Evolutionary conservation across 352 stramenopile genomes (phyloP).

Genomic region (Plasmopara halstedii): DNA sequence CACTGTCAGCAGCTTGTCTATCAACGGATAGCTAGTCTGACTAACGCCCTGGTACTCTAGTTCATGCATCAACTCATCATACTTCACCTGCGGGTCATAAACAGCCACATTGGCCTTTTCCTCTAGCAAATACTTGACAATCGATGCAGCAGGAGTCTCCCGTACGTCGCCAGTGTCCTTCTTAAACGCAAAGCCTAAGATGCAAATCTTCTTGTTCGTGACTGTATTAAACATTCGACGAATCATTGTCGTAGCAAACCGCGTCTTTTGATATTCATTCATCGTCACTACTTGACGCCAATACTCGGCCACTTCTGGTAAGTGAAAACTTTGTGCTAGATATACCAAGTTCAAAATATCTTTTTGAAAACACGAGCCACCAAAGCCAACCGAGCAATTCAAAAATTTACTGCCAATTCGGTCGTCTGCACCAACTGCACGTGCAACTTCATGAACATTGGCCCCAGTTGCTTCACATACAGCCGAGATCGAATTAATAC

Average conservation of each 20-base stretch:
- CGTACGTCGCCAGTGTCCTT: constrained; percentile 99
- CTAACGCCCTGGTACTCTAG: constrained; percentile 87
- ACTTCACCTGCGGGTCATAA: constrained; percentile 98
- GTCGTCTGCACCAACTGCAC: constrained; percentile 95
- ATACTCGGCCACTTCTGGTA: constrained; percentile 98
- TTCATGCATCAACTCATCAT: constrained; percentile 89
- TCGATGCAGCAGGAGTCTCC: constrained; percentile 96
- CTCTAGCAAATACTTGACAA: constrained; percentile 94
- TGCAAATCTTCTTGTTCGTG: constrained; percentile 99
- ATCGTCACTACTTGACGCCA: constrained; percentile 98
- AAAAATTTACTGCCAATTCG: constrained; percentile 98
- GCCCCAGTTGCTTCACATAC: constrained; percentile 97
- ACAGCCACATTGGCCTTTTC: constrained; percentile 94
- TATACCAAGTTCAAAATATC: constrained; percentile 99
- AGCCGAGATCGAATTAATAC: constrained; percentile 99
- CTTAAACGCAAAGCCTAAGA: constrained; percentile 99
- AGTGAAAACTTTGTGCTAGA: constrained; percentile 95
- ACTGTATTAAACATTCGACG: constrained; percentile 99
- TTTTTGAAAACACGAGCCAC: constrained; percentile 66
- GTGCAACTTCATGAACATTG: constrained; percentile 97
- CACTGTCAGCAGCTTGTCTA: constrained; percentile 76
- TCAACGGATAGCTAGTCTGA: constrained; percentile 78
- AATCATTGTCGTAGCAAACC: constrained; percentile 98
- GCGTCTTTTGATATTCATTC: constrained; percentile 99
- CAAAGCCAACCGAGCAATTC: constrained; percentile 97